phyloP scores from a whole-genome alignment of 495 filamentous ascomycete genomes.

The Aspergillus avenaceus region DNA sequence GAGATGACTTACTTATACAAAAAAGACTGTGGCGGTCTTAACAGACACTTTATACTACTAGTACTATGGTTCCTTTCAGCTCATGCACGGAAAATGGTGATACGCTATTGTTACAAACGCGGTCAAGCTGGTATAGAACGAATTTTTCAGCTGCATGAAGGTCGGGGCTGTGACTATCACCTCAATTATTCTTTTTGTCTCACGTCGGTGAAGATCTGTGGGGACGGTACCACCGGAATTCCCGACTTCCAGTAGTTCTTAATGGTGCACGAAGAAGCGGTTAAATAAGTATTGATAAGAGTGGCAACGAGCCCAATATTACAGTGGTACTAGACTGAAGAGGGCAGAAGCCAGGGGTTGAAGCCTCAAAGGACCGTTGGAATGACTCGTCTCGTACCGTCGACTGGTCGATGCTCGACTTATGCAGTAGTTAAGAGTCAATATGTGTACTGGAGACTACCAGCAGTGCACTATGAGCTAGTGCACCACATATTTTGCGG shows the following conservation, averaged over 20 bases:
- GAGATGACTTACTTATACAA: too few species aligned
- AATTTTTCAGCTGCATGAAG: too few species aligned
- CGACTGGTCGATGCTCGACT: not conserved
- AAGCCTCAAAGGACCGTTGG: slow-evolving; percentile 7
- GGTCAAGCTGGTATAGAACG: too few species aligned
- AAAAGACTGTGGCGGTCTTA: too few species aligned
- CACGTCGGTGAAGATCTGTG: too few species aligned
- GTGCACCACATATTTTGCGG: not conserved
- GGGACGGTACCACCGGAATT: too few species aligned
- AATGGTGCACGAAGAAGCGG: not conserved
- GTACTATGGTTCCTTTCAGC: not conserved
- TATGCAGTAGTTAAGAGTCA: slow-evolving; percentile 7
- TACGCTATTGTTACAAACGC: too few species aligned
- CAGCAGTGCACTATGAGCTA: not conserved
- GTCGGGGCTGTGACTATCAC: too few species aligned
- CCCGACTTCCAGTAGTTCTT: not conserved
- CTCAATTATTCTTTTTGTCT: too few species aligned
- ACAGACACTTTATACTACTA: not conserved
- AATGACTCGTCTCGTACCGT: slow-evolving; percentile 4
- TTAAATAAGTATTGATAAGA: not conserved
- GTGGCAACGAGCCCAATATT: not conserved
- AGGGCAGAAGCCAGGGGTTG: not conserved
- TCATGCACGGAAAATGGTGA: too few species aligned
- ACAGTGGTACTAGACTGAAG: not conserved
- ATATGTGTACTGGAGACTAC: slow-evolving; percentile 1